These are phyloP conservation scores for Stentor roeselii DNA, from an alignment of 73 alveolate genomes.

Conservation along the genomic window DNA sequence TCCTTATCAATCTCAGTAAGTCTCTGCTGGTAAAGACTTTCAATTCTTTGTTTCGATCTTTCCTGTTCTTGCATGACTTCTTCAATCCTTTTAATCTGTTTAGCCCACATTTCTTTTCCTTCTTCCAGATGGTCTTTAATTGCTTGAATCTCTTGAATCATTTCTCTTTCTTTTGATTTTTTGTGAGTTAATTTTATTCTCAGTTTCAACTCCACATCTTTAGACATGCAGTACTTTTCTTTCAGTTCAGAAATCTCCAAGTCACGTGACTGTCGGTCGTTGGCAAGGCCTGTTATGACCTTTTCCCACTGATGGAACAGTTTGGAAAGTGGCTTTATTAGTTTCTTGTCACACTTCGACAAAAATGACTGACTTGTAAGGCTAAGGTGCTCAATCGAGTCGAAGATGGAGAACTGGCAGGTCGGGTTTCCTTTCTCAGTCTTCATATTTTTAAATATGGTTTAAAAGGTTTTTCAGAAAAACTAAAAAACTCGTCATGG, in stretches of 20 bases:
- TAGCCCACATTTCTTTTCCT: slow-evolving; percentile 23
- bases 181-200: not conserved
- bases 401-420: not conserved
- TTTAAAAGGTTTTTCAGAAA: no score
- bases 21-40: slow-evolving; percentile 1
- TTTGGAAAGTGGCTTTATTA: not conserved
- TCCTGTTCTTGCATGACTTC: slow-evolving; percentile 26
- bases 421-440: no score
- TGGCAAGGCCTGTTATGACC: not conserved
- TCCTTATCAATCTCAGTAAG: slow-evolving; percentile 11
- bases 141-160: not conserved
- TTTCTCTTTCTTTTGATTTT: not conserved
- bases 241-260: not conserved
- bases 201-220: not conserved
- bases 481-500: no score
- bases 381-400: not conserved
- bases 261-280: not conserved
- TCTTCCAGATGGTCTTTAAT: slow-evolving; percentile 22
- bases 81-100: slow-evolving; percentile 13
- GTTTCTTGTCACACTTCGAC: not conserved
- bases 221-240: not conserved
- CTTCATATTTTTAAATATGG: no score
- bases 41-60: slow-evolving; percentile 4
- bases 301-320: not conserved
- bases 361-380: not conserved